Evolutionary conservation across 108 stramenopile genomes (phyloP), one percentile per base, ranked within the genome.

Genomic region (Discostella pseudostelligera): DNA sequence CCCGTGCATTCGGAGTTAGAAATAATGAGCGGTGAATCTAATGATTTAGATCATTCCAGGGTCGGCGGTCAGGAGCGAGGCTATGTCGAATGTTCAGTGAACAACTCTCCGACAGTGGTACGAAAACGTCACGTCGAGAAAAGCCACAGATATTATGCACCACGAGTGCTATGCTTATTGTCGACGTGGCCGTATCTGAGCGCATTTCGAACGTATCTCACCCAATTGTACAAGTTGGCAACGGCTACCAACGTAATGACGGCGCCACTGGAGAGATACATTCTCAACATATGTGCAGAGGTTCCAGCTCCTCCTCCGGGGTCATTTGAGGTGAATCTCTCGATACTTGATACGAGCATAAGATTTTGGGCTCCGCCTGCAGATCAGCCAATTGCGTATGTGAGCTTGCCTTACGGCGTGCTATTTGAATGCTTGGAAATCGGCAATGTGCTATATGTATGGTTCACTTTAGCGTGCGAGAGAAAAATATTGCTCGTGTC

Each of bases 231-330:
- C 79, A 84, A 95, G 50, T 68, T 99, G 65, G 93, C 91, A 9
- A 87, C 96, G 0, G 81, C 87, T 25, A 89, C 96, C 9, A 70
- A 83, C 63, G 65, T 90, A 39, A 91, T 97, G 89, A 82, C 72
- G 43, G 82, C 89, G 22, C 98, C 98, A 11, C 80, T 99, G 42
- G 98, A 99, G 71, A 83, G 97, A 25, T 96, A 96, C 60, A 83
- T 99, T 70, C 74, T 83, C 66, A 99, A 98, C 69, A 88, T 99
- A 42, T 92, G 96, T 64, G 63, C 73, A 39, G 98, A 99, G 72
- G 93, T 97, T 48, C 97, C 98, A 26, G 93, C 97, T 43, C 98
- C 98, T 13, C 98, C 98, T 8, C 93, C 91, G 0, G 97, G 97
- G 11, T 76, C 87, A 24, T 92, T 94, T 69, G 92, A 95, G 72